These are phyloP conservation scores for Pseudogymnoascus sp. DNA, from an alignment of 2,329 filamentous ascomycete genomes.

Conservation along the genomic window DNA sequence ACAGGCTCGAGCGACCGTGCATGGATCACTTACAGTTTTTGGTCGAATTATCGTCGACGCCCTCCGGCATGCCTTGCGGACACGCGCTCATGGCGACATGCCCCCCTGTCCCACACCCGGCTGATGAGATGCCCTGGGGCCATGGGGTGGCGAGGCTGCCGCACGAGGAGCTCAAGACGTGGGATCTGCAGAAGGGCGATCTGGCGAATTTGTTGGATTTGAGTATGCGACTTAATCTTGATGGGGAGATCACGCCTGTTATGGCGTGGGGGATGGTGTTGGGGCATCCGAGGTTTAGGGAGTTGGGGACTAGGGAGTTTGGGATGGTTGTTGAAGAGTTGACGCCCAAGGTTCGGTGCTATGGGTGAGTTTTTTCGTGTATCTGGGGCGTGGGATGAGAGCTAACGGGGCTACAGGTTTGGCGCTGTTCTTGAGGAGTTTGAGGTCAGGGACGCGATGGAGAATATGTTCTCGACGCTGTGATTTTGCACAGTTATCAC, in stretches of 20 bases:
- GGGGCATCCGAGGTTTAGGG: conserved; percentile 60
- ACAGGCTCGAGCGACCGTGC: conserved; percentile 84
- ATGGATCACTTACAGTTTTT: conserved; percentile 85
- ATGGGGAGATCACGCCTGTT: conserved; percentile 88
- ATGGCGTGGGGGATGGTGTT: conserved; percentile 88
- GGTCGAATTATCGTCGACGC: conserved; percentile 44
- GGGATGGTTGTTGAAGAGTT: conserved; percentile 66
- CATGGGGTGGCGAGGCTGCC: conserved; percentile 22
- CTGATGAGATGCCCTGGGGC: conserved; percentile 49
- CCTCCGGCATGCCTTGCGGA: conserved; percentile 67
- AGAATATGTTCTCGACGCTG: conserved; percentile 25
- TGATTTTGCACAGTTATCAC: background rate
- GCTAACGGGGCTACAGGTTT: conserved; percentile 42
- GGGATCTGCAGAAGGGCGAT: conserved; percentile 70
- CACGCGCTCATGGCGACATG: conserved; percentile 92
- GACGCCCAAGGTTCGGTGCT: conserved; percentile 77
- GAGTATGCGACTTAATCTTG: conserved; percentile 73
- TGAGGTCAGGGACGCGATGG: conserved; percentile 39
- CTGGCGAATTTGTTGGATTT: conserved; percentile 77
- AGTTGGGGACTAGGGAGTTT: conserved; percentile 64
- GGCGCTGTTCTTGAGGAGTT: conserved; percentile 66
- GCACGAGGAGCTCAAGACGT: conserved; percentile 50
- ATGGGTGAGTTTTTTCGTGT: conserved; percentile 62
- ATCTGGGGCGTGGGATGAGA: background rate
- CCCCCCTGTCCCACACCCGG: conserved; percentile 55